Base-by-base conservation (phyloP, 202 grass and related monocot genomes). In the Zoysia matrella region DNA sequence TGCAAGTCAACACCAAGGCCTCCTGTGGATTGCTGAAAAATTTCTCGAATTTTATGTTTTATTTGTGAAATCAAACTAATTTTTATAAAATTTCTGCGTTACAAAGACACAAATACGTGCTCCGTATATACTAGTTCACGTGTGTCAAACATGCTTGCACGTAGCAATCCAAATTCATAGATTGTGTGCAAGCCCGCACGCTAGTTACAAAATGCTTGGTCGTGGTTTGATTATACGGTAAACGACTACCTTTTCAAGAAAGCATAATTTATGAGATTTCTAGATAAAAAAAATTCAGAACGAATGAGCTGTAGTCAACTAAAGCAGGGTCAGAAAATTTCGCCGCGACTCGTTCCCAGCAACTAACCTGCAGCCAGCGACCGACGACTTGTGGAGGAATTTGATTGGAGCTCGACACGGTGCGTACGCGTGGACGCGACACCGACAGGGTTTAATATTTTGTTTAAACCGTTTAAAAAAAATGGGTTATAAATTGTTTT, bases 221-320 rank as follows among this genome's bases (percentile, higher is more conserved):
- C 7, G 2, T 63, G 10, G 44, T 15, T 11, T 36, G 43, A 0
- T 47, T 69, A 16, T 30, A 44, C 50, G 10, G 15, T 50, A 15
- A 22, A 45, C 14, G 53, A 60, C 43, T 60, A 15, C 39, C 0
- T 3, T 0, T 41, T 81, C 55, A 53, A 73, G 69, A 73, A 69
- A 72, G 44, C 47, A 63, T 71, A 53, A 78, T 11, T 36, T 36
- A n/a, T 66, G 43, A 14, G 5, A 0, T 36, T 61, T 11, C 55
- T 58, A 6, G 22, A 6, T 8, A 2, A n/a, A 22, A n/a, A 16
- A 4, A 74, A 60, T 46, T 65, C 66, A 65, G 67, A 52, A 55
- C 6, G 52, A 65, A 8, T 73, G 63, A 73, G 48, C 36, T 5
- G 2, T 56, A 14, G 85, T 76, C 85, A 86, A 71, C 13, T 68